phyloP scores from a whole-genome alignment of 2,329 filamentous ascomycete genomes.

The Juglanconis oblonga region DNA sequence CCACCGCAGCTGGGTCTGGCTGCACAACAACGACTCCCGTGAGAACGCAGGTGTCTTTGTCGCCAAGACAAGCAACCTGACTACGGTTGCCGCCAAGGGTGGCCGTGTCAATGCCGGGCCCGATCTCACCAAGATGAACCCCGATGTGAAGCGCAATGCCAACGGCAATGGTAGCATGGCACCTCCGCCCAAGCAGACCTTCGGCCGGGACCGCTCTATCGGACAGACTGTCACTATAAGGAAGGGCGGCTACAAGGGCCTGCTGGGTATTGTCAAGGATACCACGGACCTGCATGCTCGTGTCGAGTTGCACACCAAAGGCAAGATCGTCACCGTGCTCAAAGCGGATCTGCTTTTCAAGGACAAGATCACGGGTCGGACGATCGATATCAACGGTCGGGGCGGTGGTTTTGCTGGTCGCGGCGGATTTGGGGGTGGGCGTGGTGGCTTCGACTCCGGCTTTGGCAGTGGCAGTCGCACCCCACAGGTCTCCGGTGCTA shows the following conservation, averaged over 20 bases:
- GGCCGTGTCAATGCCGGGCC: conserved; percentile 72
- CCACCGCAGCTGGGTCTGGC: conserved; percentile 86
- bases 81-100: conserved; percentile 91
- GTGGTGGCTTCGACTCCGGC: conserved; percentile 36
- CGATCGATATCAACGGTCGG: conserved; percentile 65
- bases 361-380: conserved; percentile 75
- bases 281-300: conserved; percentile 82
- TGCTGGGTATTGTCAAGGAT: conserved; percentile 94
- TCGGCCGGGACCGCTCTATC: conserved; percentile 78
- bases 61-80: conserved; percentile 78
- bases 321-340: conserved; percentile 81
- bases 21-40: conserved; percentile 77
- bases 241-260: conserved; percentile 85
- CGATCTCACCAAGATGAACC: conserved; percentile 89
- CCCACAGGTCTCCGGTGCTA: conserved; percentile 57
- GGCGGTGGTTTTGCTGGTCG: conserved; percentile 39
- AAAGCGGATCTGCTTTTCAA: conserved; percentile 83
- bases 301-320: conserved; percentile 91
- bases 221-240: conserved; percentile 89
- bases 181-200: conserved; percentile 64
- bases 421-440: conserved; percentile 42
- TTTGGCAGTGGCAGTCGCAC: conserved; percentile 69
- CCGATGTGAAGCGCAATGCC: conserved; percentile 71
- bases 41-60: conserved; percentile 92
- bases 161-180: conserved; percentile 53